Conservation (phyloP, 2,329 filamentous ascomycete species). For the Monosporascus sp. region DNA sequence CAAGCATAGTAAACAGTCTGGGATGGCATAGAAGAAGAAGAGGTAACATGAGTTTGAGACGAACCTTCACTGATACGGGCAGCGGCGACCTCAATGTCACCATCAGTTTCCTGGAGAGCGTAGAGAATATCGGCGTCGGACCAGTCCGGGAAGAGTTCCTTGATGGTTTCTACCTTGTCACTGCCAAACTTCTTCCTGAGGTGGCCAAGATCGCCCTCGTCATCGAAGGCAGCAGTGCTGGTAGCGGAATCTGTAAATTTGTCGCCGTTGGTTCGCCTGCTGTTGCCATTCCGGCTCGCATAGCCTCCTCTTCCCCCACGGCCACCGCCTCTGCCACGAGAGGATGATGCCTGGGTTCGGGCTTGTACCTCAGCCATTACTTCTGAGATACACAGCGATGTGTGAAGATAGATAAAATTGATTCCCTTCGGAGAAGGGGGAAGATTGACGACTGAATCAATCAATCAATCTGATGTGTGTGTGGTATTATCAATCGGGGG, state of each 20-base stretch:
- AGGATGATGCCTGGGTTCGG: conserved; percentile 62
- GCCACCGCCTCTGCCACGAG: conserved; percentile 85
- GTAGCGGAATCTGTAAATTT: conserved; percentile 52
- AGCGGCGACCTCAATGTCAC: conserved; percentile 70
- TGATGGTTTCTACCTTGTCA: conserved; percentile 69
- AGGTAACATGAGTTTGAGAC: conserved; percentile 9
- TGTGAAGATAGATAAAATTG: conserved; percentile 22
- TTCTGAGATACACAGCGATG: conserved; percentile 36
- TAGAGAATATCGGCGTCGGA: conserved; percentile 92
- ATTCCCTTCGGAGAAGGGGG: conserved; percentile 27
- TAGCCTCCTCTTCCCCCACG: conserved; percentile 80
- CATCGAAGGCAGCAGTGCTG: conserved; percentile 50
- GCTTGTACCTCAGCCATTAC: conserved; percentile 91
- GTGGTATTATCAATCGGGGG: background rate
- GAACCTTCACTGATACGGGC: conserved; percentile 76
- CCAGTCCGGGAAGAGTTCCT: conserved; percentile 94
- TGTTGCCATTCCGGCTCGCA: conserved; percentile 55
- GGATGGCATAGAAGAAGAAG: background rate
- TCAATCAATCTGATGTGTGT: background rate
- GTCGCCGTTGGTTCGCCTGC: conserved; percentile 64
- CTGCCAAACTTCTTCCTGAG: conserved; percentile 84
- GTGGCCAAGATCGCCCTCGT: conserved; percentile 86
- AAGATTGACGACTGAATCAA: conserved; percentile 8
- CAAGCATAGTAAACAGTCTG: background rate
- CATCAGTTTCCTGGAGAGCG: conserved; percentile 82